These are phyloP conservation scores for Microbotryum saponariae DNA, from an alignment of 1,284 basidiomycete genomes.

Conservation along the genomic window DNA sequence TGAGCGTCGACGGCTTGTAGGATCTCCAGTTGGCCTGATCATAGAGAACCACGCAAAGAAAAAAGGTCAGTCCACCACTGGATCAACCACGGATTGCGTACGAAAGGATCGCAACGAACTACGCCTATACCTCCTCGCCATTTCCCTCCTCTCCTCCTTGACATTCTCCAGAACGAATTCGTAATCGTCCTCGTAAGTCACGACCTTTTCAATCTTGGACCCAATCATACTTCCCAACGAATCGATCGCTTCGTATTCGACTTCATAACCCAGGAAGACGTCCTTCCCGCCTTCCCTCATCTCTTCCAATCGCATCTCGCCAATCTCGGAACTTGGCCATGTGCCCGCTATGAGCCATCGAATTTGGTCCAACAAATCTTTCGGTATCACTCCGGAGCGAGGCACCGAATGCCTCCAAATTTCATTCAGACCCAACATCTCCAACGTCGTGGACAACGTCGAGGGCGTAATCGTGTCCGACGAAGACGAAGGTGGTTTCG, in stretches of 20 bases:
- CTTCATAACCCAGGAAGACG: conserved; percentile 31
- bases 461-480: conserved; percentile 38
- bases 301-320: conserved; percentile 52
- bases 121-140: conserved; percentile 27
- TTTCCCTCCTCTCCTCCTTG: conserved; percentile 15
- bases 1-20: conserved; percentile 14
- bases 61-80: too few relatives aligned
- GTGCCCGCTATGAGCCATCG: conserved; percentile 33
- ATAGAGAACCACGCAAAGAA: too few relatives aligned
- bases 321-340: conserved; percentile 55
- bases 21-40: conserved; percentile 28
- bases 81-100: too few relatives aligned
- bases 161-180: conserved; percentile 1
- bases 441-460: conserved; percentile 3
- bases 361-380: conserved; percentile 30
- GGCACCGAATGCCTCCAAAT: conserved; percentile 16
- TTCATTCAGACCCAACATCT: conserved; percentile 6
- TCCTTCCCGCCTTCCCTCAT: conserved; percentile 55
- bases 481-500: conserved; percentile 10
- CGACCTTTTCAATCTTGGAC: conserved; percentile 15
- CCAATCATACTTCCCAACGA: conserved; percentile 44
- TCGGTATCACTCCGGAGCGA: conserved; percentile 16
- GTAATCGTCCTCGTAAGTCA: background rate
- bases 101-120: conserved; percentile 11
- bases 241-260: conserved; percentile 32